A percentile compares a stretch with the other conserved stretches of the same genome.
phyloP scores from a whole-genome alignment of 306 rosid genomes.

The Styphnolobium japonicum region DNA sequence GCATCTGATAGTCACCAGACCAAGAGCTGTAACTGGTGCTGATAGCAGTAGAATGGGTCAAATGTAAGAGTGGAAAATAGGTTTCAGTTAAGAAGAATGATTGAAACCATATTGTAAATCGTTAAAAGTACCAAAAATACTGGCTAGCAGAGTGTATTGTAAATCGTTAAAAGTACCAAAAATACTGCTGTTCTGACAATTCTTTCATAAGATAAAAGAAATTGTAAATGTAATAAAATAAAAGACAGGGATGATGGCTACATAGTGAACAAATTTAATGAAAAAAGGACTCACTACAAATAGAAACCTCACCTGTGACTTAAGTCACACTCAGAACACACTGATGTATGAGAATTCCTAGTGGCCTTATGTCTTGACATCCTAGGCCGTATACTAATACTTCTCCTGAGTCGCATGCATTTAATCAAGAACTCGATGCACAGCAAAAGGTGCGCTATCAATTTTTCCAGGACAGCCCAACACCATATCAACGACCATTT shows the following conservation, averaged over 20 bases:
- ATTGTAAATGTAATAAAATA: not conserved
- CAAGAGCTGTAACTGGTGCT: no score
- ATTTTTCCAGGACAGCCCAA: constrained; percentile 55
- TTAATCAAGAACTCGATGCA: constrained; percentile 27
- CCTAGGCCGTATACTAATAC: not conserved
- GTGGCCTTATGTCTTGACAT: not conserved
- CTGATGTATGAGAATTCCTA: not conserved
- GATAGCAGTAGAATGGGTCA: not conserved
- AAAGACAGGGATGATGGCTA: not conserved
- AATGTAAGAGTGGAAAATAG: not conserved
- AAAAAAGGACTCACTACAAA: not conserved
- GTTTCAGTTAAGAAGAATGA: not conserved
- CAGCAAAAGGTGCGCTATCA: constrained; percentile 47
- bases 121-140: not conserved
- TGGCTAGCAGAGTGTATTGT: not conserved
- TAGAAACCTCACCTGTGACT: not conserved
- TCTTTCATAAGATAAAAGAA: not conserved
- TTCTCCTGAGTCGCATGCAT: not conserved
- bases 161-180: not conserved
- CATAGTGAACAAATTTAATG: not conserved
- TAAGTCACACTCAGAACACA: not conserved
- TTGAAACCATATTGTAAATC: no score
- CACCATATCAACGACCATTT: constrained; percentile 72
- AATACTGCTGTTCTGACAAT: not conserved
- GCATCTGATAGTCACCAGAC: no score